These are phyloP conservation scores for Nigrospora oryzae DNA, from an alignment of 2,329 filamentous ascomycete genomes.

Conservation along the genomic window DNA sequence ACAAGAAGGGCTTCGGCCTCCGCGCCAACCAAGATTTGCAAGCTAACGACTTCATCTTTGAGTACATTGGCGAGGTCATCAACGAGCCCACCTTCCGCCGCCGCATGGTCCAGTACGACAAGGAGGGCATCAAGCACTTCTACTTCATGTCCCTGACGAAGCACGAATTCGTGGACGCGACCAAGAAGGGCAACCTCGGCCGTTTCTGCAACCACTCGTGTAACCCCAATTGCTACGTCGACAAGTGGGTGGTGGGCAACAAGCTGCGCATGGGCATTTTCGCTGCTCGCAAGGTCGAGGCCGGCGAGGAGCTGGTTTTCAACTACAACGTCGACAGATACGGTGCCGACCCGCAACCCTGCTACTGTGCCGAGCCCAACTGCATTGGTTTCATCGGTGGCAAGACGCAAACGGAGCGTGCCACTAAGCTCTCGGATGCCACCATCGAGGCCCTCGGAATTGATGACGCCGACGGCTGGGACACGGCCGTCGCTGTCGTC, in stretches of 20 bases:
- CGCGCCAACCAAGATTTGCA: constrained; percentile 71
- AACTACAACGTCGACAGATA: constrained; percentile 99
- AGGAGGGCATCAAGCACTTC: constrained; percentile 97
- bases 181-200: constrained; percentile 90
- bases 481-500: constrained; percentile 61
- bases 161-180: constrained; percentile 94
- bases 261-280: constrained; percentile 99
- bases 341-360: constrained; percentile 91
- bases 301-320: constrained; percentile 93
- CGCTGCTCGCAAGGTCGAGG: constrained; percentile 72
- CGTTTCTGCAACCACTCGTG: constrained; percentile 99
- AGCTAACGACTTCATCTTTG: constrained; percentile 87
- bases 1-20: constrained; percentile 94
- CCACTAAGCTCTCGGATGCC: constrained; percentile 80
- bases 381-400: constrained; percentile 96
- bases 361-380: constrained; percentile 90
- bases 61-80: constrained; percentile 98
- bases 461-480: constrained; percentile 87
- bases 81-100: constrained; percentile 83
- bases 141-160: constrained; percentile 99
- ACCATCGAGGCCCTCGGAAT: constrained; percentile 95
- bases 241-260: constrained; percentile 98
- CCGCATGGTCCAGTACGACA: constrained; percentile 87
- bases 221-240: constrained; percentile 97
- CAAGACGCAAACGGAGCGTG: constrained; percentile 93